Evolutionary conservation across 331 rosid genomes (phyloP).

Genomic region (Quercus tomentella): DNA sequence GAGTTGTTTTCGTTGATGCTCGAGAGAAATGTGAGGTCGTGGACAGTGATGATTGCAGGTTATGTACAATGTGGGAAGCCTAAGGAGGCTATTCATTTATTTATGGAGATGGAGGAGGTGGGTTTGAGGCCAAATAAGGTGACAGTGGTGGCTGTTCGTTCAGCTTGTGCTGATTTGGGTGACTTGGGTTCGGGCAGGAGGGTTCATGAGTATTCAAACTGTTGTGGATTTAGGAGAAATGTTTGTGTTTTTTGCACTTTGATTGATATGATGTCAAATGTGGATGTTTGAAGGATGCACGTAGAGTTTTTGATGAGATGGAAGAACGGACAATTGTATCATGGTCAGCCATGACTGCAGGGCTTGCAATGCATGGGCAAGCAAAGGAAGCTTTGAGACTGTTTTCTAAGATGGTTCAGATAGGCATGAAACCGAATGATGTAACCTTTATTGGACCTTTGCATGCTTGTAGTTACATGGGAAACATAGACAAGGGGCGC

Average conservation of each 20-base stretch:
- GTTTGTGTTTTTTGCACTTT: constrained; percentile 24
- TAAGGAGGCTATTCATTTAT: constrained; percentile 24
- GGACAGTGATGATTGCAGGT: constrained; percentile 38
- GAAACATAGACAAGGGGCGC: constrained; percentile 34
- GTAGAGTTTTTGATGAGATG: constrained; percentile 19
- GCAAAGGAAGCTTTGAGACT: constrained; percentile 40
- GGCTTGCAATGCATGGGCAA: constrained; percentile 40
- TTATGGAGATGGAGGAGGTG: constrained; percentile 30
- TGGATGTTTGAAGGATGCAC: constrained; percentile 43
- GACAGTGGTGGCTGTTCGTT: constrained; percentile 34
- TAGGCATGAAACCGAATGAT: constrained; percentile 27
- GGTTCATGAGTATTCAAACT: constrained; percentile 19
- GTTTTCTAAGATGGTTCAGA: constrained; percentile 21
- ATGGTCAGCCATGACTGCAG: constrained; percentile 44
- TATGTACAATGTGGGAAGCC: constrained; percentile 33
- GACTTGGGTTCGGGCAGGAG: constrained; percentile 34
- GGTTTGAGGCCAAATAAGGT: constrained; percentile 34
- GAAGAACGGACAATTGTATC: constrained; percentile 35
- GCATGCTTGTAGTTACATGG: constrained; percentile 49
- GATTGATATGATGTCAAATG: constrained; percentile 40
- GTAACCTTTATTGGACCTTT: constrained; percentile 31
- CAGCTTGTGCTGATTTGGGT: constrained; percentile 38
- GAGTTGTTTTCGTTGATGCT: constrained; percentile 29
- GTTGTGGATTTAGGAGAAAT: constrained; percentile 18
- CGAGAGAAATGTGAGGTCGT: constrained; percentile 30